Percentiles rank a stretch among this genome's conserved stretches.
Evolutionary conservation across 371 early-diverging fungal species (phyloP).

Genomic region (Ecytonucleospora hepatopenaei): DNA sequence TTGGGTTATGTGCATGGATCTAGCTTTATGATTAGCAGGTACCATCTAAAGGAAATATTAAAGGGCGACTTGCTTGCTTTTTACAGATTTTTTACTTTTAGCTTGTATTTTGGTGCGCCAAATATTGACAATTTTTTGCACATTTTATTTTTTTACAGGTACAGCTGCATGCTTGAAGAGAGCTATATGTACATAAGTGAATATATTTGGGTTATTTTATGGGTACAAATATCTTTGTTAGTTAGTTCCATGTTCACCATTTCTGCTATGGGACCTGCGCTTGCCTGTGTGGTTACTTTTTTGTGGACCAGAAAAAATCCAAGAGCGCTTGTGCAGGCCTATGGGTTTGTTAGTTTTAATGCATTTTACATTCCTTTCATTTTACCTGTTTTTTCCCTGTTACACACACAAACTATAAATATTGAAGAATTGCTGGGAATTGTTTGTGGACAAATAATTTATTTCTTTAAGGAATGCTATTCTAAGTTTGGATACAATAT

Average conservation of each 20-base stretch:
- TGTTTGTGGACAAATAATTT: slow-evolving; percentile 54
- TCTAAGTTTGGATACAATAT: slow-evolving; percentile 44
- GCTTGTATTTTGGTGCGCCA: slow-evolving; percentile 53
- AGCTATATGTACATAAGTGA: slow-evolving; percentile 47
- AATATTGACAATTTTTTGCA: slow-evolving; percentile 51
- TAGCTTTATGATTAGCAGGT: slow-evolving; percentile 39
- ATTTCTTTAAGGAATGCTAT: slow-evolving; percentile 51
- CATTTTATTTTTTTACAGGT: slow-evolving; percentile 54
- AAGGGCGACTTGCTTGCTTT: slow-evolving; percentile 16
- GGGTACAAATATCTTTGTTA: slow-evolving; percentile 33
- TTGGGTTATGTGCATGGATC: slow-evolving; percentile 40
- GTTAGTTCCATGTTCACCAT: slow-evolving; percentile 29
- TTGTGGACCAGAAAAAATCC: slow-evolving; percentile 58
- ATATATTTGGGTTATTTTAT: slow-evolving; percentile 50
- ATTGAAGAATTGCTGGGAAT: slow-evolving; percentile 55
- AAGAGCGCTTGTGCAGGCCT: slow-evolving; percentile 49
- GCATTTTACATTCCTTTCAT: slow-evolving; percentile 57
- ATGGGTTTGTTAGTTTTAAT: slow-evolving; percentile 52
- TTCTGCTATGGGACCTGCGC: slow-evolving; percentile 39
- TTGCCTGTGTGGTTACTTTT: slow-evolving; percentile 55
- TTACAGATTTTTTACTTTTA: slow-evolving; percentile 51
- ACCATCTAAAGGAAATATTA: slow-evolving; percentile 41
- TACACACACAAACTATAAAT: slow-evolving; percentile 39
- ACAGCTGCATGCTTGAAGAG: slow-evolving; percentile 56
- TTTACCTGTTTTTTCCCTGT: slow-evolving; percentile 48